Evolutionary conservation across 2,329 filamentous ascomycete genomes (phyloP).

Genomic region (Scleromitrula shiraiana): DNA sequence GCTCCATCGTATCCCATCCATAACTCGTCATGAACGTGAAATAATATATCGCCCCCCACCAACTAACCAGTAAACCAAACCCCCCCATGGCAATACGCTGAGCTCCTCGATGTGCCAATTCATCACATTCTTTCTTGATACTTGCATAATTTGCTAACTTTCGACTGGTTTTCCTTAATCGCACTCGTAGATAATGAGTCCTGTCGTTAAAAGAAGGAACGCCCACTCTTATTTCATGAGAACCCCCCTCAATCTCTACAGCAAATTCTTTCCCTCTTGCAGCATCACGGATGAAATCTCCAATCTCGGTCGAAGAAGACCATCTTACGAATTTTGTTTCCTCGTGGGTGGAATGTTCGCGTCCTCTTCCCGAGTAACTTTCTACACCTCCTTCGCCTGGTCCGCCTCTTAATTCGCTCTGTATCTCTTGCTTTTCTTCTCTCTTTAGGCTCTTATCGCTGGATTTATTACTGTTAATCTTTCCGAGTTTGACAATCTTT

Average conservation of each 20-base stretch:
- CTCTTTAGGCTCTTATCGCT: constrained; percentile 10
- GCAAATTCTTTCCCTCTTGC: constrained; percentile 78
- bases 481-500: constrained; percentile 31
- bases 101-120: constrained; percentile 65
- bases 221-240: constrained; percentile 62
- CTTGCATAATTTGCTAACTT: constrained; percentile 61
- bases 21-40: constrained; percentile 63
- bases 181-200: constrained; percentile 79
- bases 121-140: constrained; percentile 76
- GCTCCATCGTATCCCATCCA: constrained; percentile 89
- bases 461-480: constrained; percentile 23
- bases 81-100: constrained; percentile 75
- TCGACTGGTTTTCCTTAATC: constrained; percentile 62
- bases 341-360: constrained; percentile 24
- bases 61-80: constrained; percentile 62
- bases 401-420: constrained; percentile 36
- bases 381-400: constrained; percentile 54
- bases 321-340: constrained; percentile 68
- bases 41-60: constrained; percentile 67
- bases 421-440: constrained; percentile 34
- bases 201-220: constrained; percentile 85
- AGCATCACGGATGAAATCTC: constrained; percentile 88
- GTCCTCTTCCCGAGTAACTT: constrained; percentile 63
- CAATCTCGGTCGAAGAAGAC: constrained; percentile 82
- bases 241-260: constrained; percentile 68